Percentiles rank a stretch among this genome's conserved stretches.
These are phyloP conservation scores for Kodamaea restingae DNA, from an alignment of 805 yeast genomes.

Conservation along the genomic window DNA sequence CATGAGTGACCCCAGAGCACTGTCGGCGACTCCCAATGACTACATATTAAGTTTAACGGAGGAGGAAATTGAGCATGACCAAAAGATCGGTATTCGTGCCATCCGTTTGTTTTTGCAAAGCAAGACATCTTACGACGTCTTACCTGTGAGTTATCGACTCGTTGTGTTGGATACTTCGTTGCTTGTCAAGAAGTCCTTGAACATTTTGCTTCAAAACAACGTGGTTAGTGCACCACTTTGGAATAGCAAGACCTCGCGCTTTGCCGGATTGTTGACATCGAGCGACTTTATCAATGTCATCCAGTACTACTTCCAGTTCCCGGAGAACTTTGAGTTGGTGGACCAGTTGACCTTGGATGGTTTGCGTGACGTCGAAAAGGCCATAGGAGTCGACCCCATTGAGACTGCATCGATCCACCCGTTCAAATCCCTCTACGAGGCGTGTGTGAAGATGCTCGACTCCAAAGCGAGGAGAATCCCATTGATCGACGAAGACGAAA, in stretches of 20 bases:
- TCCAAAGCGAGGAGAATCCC: constrained; percentile 92
- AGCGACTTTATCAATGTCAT: constrained; percentile 93
- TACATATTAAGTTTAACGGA: constrained; percentile 37
- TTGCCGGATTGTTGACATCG: constrained; percentile 91
- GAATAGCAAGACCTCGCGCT: constrained; percentile 83
- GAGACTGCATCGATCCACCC: constrained; percentile 91
- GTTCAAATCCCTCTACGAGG: constrained; percentile 81
- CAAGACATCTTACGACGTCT: constrained; percentile 92
- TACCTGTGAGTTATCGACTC: constrained; percentile 90
- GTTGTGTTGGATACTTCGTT: constrained; percentile 91
- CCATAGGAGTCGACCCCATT: constrained; percentile 79
- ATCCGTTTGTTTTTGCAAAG: constrained; percentile 80
- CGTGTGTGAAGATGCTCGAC: constrained; percentile 86
- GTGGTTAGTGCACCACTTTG: constrained; percentile 96
- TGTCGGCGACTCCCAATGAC: constrained; percentile 39
- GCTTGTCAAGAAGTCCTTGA: constrained; percentile 83
- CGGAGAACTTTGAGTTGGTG: constrained; percentile 83
- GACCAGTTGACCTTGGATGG: constrained; percentile 84
- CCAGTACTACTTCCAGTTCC: constrained; percentile 85
- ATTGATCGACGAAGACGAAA: constrained; percentile 88
- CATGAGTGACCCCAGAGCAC: constrained; percentile 14
- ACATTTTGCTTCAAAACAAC: constrained; percentile 85
- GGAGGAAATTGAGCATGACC: constrained; percentile 53
- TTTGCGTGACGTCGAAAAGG: constrained; percentile 77
- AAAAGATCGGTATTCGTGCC: constrained; percentile 71